Base-by-base conservation (phyloP, 225 moss, liverwort and hornwort genomes). In the Bryum argenteum region DNA sequence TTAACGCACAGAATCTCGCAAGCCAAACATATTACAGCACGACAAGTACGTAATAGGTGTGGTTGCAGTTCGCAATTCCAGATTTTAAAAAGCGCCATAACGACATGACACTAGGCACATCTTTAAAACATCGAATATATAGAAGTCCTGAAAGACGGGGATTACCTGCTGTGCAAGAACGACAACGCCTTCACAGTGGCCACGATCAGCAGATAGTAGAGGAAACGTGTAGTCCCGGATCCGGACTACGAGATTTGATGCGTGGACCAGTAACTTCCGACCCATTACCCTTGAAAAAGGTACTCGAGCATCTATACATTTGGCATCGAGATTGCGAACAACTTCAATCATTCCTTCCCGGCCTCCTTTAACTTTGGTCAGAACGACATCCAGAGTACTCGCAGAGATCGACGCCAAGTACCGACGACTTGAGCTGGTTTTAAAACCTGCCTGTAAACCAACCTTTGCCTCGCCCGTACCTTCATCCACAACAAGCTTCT, bases 271-370 rank as follows among this genome's bases (percentile, higher is more conserved):
- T 67, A 94, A 28, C 68, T 88, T 89, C 69, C 91, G 82, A 61
- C 94, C 92, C 83, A 90, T 94, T 9, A 94, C 82, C 72, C 88
- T 92, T 22, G 85, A 81, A 65, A 86, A 94, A 19, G 97, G 97
- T 42, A 95, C 83, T 55, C 84, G 81, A 72, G 82, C 70, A 70
- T 89, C 92, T 20, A 90, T 88, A 69, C 83, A 78, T 33, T 6
- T 33, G 33, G 33, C 33, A 63, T 94, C 97, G 40, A 92, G 79
- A 71, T 82, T 89, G 47, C 89, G 84, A 57, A 84, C 89, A 55
- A 84, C 79, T 70, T 94, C 86, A 67, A 92, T 84, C 90, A 92
- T 87, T 61, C 92, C 84, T 66, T 86, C 81, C 63, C 86, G 79
- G 28, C 79, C 91, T 69, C 94, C 94, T 78, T 82, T 75, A 50